Percentiles rank a stretch among this genome's conserved stretches.
These are phyloP conservation scores for Apiotrichum akiyoshidainum DNA, from an alignment of 1,284 basidiomycete genomes.

Conservation along the genomic window DNA sequence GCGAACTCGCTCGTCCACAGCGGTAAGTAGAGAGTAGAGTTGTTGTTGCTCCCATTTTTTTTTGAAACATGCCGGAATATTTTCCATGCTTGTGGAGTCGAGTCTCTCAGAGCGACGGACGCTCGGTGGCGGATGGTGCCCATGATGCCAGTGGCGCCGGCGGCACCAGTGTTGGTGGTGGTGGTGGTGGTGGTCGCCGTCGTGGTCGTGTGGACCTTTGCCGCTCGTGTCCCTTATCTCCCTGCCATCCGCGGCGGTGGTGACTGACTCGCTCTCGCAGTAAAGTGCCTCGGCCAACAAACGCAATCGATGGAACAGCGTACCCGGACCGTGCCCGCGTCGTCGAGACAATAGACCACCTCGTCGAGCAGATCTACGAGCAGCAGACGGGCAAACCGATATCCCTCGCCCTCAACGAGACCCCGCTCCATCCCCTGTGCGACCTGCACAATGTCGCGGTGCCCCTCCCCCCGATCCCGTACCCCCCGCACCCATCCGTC, in stretches of 20 bases:
- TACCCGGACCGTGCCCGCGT: slow-evolving; percentile 12
- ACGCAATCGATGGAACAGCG: slow-evolving; percentile 10
- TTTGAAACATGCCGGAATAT: no score
- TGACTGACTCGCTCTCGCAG: not conserved
- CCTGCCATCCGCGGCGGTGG: no score
- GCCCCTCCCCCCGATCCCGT: slow-evolving; percentile 13
- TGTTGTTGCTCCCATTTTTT: no score
- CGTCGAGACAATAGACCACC: slow-evolving; percentile 3
- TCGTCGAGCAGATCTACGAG: slow-evolving; percentile 14
- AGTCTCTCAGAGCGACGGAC: no score
- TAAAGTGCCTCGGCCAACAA: not conserved
- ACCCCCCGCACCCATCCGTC: slow-evolving; percentile 2
- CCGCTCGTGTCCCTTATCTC: no score
- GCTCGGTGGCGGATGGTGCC: no score
- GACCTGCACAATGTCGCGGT: slow-evolving; percentile 1
- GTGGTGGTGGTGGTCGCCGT: no score
- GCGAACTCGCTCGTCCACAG: slow-evolving; percentile 11
- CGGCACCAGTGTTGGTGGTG: no score
- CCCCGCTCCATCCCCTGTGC: slow-evolving; percentile 11
- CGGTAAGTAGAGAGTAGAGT: slow-evolving; percentile 6
- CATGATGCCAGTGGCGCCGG: no score
- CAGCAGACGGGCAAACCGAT: slow-evolving; percentile 10
- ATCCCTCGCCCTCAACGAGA: slow-evolving; percentile 15
- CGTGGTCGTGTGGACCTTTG: no score
- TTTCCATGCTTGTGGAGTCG: no score